Conservation (phyloP, 2,329 filamentous ascomycete species). For the Aspergillus alliaceus region DNA sequence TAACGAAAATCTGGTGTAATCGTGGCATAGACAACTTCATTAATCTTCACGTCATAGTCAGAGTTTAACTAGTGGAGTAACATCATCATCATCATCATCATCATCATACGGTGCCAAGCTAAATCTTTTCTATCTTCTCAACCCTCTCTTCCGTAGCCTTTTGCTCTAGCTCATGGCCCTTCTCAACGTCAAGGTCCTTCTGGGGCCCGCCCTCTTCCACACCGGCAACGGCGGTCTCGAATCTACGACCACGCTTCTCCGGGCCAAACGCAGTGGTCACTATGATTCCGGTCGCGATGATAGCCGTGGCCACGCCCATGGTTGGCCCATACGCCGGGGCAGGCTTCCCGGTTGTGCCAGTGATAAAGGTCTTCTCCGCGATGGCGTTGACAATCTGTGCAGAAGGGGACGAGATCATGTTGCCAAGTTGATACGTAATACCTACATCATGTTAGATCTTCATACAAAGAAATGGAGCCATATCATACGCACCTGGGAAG, state of each 20-base stretch:
- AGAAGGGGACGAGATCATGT: slow-evolving; percentile 59
- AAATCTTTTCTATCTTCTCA: slow-evolving; percentile 20
- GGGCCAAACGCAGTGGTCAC: slow-evolving; percentile 69
- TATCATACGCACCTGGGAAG: slow-evolving; percentile 52
- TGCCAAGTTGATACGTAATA: slow-evolving; percentile 74
- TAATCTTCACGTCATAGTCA: no score
- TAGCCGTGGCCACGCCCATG: slow-evolving; percentile 75
- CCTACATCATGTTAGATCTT: slow-evolving; percentile 10
- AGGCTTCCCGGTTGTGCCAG: slow-evolving; percentile 51
- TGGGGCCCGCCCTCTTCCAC: slow-evolving; percentile 15
- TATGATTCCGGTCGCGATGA: slow-evolving; percentile 70
- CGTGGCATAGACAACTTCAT: no score
- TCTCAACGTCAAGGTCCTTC: slow-evolving; percentile 24
- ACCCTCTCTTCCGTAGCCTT: slow-evolving; percentile 25
- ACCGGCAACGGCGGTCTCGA: slow-evolving; percentile 60
- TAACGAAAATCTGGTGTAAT: no score
- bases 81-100: no score
- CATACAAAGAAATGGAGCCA: neutral
- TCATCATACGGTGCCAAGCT: no score
- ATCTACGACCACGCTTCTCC: slow-evolving; percentile 70
- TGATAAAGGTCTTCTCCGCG: slow-evolving; percentile 62
- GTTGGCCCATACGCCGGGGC: slow-evolving; percentile 72
- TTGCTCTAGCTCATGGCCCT: slow-evolving; percentile 11
- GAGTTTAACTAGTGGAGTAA: neutral
- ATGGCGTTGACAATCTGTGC: slow-evolving; percentile 78